These are phyloP conservation scores for Obba rivulosa DNA, from an alignment of 768 basidiomycete species.

Conservation along the genomic window DNA sequence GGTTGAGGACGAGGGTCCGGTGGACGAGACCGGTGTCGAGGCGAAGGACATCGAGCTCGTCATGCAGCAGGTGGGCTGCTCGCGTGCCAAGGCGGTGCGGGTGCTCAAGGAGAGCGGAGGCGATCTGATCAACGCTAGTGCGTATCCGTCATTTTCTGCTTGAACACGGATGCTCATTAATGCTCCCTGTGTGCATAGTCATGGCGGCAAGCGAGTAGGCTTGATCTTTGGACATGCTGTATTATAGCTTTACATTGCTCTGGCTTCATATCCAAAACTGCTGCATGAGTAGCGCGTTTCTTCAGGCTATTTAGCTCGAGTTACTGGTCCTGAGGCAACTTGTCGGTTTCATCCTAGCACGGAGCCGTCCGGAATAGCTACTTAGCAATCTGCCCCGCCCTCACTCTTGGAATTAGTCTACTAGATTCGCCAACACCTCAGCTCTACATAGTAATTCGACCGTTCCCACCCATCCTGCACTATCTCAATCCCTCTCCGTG, in stretches of 20 bases:
- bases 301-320: too few species aligned
- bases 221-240: slow-evolving; percentile 26
- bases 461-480: slow-evolving; percentile 79
- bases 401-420: background rate
- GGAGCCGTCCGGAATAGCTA: too few species aligned
- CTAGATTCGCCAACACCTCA: slow-evolving; percentile 51
- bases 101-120: slow-evolving; percentile 89
- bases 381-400: too few species aligned
- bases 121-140: slow-evolving; percentile 95
- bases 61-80: slow-evolving; percentile 85
- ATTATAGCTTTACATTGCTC: slow-evolving; percentile 21
- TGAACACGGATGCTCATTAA: background rate
- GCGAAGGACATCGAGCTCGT: slow-evolving; percentile 94
- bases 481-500: slow-evolving; percentile 52
- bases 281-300: background rate
- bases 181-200: slow-evolving; percentile 38
- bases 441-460: slow-evolving; percentile 83
- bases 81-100: slow-evolving; percentile 86
- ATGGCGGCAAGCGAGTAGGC: slow-evolving; percentile 87
- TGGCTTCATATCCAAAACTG: slow-evolving; percentile 3
- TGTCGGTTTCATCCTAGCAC: too few species aligned
- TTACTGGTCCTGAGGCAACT: too few species aligned
- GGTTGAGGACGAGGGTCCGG: slow-evolving; percentile 72
- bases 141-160: slow-evolving; percentile 31
- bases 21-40: slow-evolving; percentile 87